These are phyloP conservation scores for Eutrema heterophyllum DNA, from an alignment of 345 rosid genomes.

Conservation along the genomic window DNA sequence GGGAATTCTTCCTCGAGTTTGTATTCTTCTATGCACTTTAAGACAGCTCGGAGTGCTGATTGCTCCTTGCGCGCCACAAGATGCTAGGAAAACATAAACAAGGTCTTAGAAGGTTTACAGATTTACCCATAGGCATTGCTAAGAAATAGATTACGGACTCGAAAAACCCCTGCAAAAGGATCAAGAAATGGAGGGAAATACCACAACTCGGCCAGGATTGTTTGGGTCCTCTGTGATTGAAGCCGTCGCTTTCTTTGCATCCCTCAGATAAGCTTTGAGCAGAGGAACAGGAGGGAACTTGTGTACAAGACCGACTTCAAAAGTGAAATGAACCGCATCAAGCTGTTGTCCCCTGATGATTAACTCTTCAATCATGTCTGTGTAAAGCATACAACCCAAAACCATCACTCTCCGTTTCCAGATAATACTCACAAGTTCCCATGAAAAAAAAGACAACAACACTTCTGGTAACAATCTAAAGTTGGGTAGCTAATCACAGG, in stretches of 20 bases:
- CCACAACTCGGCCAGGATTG: conserved; percentile 73
- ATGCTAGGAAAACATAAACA: conserved; percentile 37
- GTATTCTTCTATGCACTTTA: conserved; percentile 94
- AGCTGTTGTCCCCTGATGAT: conserved; percentile 87
- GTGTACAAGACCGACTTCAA: conserved; percentile 75
- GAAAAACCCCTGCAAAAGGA: background rate
- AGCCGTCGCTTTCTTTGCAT: conserved; percentile 84
- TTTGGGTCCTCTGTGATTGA: conserved; percentile 67
- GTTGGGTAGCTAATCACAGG: background rate
- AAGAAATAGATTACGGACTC: background rate
- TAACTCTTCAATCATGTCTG: conserved; percentile 76
- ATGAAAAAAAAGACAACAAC: background rate
- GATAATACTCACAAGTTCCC: background rate
- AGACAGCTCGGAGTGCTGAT: conserved; percentile 76
- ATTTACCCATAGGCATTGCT: background rate
- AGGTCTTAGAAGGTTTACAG: background rate
- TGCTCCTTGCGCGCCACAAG: conserved; percentile 84
- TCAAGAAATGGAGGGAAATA: conserved; percentile 12
- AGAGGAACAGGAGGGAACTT: conserved; percentile 79
- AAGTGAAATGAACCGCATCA: conserved; percentile 94
- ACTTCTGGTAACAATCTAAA: background rate
- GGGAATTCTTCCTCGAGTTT: conserved; percentile 69
- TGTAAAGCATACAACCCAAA: background rate
- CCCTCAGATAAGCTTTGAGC: conserved; percentile 72
- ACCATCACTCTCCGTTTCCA: conserved; percentile 10